phyloP scores from a whole-genome alignment of 106 monocot genomes.

The Dendrobium nobile region DNA sequence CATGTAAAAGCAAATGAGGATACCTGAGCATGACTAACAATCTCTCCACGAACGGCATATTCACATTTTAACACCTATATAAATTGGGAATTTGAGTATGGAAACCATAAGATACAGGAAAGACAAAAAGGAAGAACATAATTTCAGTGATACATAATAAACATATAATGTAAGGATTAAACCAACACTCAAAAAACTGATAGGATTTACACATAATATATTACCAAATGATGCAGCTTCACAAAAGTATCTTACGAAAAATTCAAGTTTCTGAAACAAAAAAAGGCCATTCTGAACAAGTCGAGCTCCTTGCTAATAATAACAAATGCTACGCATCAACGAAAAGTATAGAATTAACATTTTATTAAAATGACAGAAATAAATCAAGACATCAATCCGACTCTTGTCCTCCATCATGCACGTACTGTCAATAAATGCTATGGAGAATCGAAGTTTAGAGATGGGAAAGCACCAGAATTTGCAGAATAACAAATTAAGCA shows the following conservation, averaged over 20 bases:
- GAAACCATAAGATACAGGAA: neutral
- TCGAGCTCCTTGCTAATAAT: neutral
- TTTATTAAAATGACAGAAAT: neutral
- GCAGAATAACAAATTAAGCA: neutral
- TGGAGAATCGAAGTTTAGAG: neutral
- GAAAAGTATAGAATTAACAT: neutral
- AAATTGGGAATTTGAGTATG: neutral
- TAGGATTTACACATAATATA: neutral
- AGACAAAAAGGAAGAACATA: neutral
- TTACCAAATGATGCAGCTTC: neutral
- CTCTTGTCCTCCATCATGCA: neutral
- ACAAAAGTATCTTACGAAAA: neutral
- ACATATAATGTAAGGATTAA: neutral
- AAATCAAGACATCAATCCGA: neutral
- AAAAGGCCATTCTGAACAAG: neutral
- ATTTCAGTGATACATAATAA: neutral
- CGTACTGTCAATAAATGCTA: neutral
- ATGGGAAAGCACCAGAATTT: neutral
- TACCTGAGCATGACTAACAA: constrained; percentile 70
- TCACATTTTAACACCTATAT: constrained; percentile 62
- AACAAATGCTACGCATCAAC: neutral
- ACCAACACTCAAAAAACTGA: neutral
- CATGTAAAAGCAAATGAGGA: neutral
- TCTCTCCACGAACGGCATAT: constrained; percentile 76
- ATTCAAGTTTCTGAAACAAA: neutral